Conservation (phyloP, 768 basidiomycete genomes). For the Pholiota conissans region DNA sequence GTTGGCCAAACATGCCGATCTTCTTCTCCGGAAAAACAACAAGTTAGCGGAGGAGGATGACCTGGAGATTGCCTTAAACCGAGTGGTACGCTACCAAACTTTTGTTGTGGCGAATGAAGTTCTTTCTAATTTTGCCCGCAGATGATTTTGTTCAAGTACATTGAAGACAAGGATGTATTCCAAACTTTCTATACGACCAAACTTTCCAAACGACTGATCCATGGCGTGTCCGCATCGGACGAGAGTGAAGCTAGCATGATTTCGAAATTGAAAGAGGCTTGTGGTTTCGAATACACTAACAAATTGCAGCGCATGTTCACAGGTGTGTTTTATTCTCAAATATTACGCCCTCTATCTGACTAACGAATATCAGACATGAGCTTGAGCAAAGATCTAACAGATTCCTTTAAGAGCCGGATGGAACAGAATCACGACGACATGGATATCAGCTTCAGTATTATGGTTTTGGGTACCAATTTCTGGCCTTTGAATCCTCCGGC, state of each 20-base stretch:
- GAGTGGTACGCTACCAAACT: conserved; percentile 74
- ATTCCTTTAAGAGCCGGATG: conserved; percentile 94
- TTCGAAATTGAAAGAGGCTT: conserved; percentile 93
- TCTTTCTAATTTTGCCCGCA: conserved; percentile 36
- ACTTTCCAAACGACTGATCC: conserved; percentile 89
- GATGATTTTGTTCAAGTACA: conserved; percentile 98
- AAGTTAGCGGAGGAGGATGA: conserved; percentile 93
- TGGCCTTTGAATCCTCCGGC: conserved; percentile 88
- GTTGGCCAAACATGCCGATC: conserved; percentile 89
- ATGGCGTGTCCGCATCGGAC: conserved; percentile 88
- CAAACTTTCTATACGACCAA: conserved; percentile 97
- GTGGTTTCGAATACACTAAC: conserved; percentile 95
- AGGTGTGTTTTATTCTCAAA: conserved; percentile 43
- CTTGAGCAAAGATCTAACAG: conserved; percentile 92
- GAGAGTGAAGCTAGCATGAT: conserved; percentile 99
- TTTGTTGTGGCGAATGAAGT: not conserved
- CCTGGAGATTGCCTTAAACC: conserved; percentile 85
- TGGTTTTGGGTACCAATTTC: conserved; percentile 94
- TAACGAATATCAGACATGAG: conserved; percentile 70
- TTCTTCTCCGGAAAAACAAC: conserved; percentile 90
- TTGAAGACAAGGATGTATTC: conserved; percentile 99
- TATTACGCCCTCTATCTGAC: not conserved
- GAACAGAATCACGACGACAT: conserved; percentile 81
- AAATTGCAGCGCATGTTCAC: conserved; percentile 98
- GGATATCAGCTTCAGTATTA: conserved; percentile 88